phyloP scores from a whole-genome alignment of 139 green algal genomes.

The Desmodesmus armatus region DNA sequence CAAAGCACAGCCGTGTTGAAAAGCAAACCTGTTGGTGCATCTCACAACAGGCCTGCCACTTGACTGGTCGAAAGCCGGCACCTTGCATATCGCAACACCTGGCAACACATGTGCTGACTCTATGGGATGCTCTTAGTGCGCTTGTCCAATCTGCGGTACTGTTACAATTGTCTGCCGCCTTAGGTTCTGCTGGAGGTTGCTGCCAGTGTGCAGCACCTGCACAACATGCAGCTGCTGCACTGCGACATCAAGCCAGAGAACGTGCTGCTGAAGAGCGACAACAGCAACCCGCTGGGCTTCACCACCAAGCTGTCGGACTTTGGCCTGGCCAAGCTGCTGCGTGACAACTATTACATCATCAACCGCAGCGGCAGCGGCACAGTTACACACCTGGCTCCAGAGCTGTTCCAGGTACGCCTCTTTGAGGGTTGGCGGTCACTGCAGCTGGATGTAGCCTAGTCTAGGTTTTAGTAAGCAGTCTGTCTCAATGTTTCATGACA shows the following conservation, averaged over 20 bases:
- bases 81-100: no score
- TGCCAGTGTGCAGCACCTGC: constrained; percentile 70
- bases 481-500: no score
- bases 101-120: neutral
- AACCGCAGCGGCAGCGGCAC: constrained; percentile 68
- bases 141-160: neutral
- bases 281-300: constrained; percentile 41
- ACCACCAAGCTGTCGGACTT: constrained; percentile 65
- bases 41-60: no score
- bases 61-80: no score
- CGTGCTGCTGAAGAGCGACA: constrained; percentile 61
- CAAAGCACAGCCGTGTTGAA: no score
- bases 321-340: constrained; percentile 72
- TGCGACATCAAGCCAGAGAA: constrained; percentile 78
- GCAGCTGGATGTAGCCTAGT: no score
- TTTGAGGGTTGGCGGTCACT: neutral
- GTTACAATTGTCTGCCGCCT: neutral
- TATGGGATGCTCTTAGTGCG: neutral
- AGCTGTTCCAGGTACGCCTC: constrained; percentile 65
- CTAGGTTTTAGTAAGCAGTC: no score
- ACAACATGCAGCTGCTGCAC: constrained; percentile 74
- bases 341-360: constrained; percentile 76
- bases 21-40: no score
- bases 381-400: constrained; percentile 71
- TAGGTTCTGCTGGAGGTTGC: constrained; percentile 76